Evolutionary conservation across 768 basidiomycete species (phyloP).

Genomic region (Phanerochaete carnosa): DNA sequence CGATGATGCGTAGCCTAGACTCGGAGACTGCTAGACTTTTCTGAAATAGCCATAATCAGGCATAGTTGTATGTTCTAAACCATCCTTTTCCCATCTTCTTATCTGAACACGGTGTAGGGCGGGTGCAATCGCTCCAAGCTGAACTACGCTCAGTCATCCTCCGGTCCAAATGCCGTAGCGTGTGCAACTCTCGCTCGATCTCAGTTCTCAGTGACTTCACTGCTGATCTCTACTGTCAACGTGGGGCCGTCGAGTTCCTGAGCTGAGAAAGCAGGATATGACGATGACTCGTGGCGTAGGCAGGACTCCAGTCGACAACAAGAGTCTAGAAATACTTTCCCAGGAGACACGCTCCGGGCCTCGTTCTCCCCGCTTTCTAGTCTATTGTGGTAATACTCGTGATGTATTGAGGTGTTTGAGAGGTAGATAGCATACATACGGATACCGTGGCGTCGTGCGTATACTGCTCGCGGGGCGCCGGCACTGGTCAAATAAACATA

Average conservation of each 20-base stretch:
- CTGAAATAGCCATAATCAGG: neutral
- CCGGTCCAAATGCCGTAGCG: neutral
- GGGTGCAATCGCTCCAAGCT: neutral
- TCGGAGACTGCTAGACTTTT: neutral
- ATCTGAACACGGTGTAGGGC: neutral
- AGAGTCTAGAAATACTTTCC: neutral
- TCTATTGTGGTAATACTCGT: neutral
- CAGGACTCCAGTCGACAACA: too few species aligned
- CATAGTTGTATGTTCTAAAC: neutral
- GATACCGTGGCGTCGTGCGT: neutral
- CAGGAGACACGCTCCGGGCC: neutral
- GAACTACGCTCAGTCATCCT: neutral
- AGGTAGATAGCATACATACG: neutral
- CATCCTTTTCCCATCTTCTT: neutral
- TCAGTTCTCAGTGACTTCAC: neutral
- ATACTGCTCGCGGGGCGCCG: too few species aligned
- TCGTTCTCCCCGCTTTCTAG: neutral
- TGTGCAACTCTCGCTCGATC: neutral
- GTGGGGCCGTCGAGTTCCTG: too few species aligned
- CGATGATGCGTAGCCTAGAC: slow-evolving; percentile 43
- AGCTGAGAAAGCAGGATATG: too few species aligned
- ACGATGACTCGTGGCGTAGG: too few species aligned
- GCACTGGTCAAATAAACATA: neutral
- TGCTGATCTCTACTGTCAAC: neutral
- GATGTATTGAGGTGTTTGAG: neutral